A percentile compares a stretch with the other conserved stretches of the same genome.
phyloP scores from a whole-genome alignment of 495 filamentous ascomycete species.

The Daldinia caldariorum region DNA sequence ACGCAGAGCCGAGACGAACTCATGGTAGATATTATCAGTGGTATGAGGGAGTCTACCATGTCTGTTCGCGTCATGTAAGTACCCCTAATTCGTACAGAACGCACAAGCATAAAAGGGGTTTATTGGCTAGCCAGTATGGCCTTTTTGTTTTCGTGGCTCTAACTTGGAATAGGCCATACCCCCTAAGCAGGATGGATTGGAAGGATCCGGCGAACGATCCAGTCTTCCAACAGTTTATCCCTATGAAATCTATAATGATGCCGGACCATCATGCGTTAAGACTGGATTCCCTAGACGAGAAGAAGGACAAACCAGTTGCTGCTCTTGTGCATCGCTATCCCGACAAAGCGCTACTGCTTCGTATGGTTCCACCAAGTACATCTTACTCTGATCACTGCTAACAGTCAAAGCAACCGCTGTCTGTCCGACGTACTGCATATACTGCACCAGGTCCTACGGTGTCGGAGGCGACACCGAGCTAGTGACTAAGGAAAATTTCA shows the following conservation, averaged over 20 bases:
- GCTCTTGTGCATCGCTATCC: slow-evolving; percentile 67
- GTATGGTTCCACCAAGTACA: slow-evolving; percentile 48
- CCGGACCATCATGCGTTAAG: slow-evolving; percentile 58
- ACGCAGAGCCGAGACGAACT: slow-evolving; percentile 60
- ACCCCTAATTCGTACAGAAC: background rate
- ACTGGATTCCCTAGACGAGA: slow-evolving; percentile 61
- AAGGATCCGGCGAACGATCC: slow-evolving; percentile 63
- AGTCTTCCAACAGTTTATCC: slow-evolving; percentile 64
- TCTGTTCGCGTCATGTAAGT: slow-evolving; percentile 60
- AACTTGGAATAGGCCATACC: slow-evolving; percentile 59
- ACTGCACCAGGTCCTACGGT: slow-evolving; percentile 67
- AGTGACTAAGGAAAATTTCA: slow-evolving; percentile 59
- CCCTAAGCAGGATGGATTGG: slow-evolving; percentile 65
- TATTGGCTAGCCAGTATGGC: background rate
- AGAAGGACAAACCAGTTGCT: slow-evolving; percentile 56
- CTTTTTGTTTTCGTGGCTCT: background rate
- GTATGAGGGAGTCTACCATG: slow-evolving; percentile 63
- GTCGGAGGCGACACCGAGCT: slow-evolving; percentile 62
- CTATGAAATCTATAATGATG: slow-evolving; percentile 59
- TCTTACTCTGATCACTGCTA: slow-evolving; percentile 6
- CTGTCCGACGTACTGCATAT: slow-evolving; percentile 68
- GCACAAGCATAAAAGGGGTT: background rate
- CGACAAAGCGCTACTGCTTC: slow-evolving; percentile 67
- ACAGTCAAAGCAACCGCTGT: slow-evolving; percentile 57
- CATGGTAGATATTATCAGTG: slow-evolving; percentile 60